These are phyloP conservation scores for Phragmites australis DNA, from an alignment of 176 grass and related monocot species.

Conservation along the genomic window DNA sequence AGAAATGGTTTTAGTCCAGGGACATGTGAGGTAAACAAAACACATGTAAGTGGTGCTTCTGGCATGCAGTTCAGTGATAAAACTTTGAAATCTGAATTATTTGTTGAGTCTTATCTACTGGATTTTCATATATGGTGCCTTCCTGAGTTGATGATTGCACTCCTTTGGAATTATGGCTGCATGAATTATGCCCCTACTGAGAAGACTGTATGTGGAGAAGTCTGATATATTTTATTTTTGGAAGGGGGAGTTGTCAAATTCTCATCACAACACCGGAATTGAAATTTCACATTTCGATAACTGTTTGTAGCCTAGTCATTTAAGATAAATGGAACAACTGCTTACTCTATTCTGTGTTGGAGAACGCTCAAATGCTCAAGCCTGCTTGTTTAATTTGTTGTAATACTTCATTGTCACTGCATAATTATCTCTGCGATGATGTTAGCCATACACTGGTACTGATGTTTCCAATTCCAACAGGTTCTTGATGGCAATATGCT, in stretches of 20 bases:
- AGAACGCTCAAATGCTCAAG: neutral
- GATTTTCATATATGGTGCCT: no score
- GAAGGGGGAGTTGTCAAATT: neutral
- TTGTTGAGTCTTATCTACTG: no score
- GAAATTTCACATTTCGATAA: neutral
- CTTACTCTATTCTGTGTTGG: neutral
- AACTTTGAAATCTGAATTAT: no score
- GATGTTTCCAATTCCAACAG: constrained; percentile 27
- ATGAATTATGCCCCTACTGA: no score
- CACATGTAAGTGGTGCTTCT: no score
- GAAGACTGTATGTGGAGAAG: no score
- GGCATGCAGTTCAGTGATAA: no score
- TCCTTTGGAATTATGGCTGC: no score
- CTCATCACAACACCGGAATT: neutral
- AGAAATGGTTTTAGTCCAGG: no score
- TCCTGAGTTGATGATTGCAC: no score
- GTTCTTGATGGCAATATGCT: constrained; percentile 83
- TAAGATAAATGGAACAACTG: neutral
- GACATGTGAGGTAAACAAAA: no score
- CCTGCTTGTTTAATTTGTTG: neutral
- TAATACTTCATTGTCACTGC: neutral
- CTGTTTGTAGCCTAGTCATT: neutral
- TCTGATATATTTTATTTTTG: neutral
- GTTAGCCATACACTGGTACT: neutral
- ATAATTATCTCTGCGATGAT: neutral